These are phyloP conservation scores for Fraxinus baroniana DNA, from an alignment of 305 asterid genomes.

Conservation along the genomic window DNA sequence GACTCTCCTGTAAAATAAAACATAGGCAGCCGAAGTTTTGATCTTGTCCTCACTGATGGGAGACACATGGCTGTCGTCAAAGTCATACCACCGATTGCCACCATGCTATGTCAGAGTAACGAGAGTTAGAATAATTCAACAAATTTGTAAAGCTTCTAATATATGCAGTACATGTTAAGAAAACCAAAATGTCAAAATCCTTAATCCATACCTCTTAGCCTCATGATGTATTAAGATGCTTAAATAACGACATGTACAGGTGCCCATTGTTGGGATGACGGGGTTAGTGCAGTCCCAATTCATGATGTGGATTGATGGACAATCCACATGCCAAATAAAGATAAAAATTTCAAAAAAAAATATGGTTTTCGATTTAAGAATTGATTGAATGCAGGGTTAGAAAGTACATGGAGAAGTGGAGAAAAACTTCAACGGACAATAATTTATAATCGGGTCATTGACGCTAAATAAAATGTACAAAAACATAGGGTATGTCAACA, in stretches of 20 bases:
- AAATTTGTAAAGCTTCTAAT: background rate
- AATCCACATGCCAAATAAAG: background rate
- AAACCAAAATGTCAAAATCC: conserved; percentile 9
- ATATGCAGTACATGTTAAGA: background rate
- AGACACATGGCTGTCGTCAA: conserved; percentile 83
- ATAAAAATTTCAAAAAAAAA: background rate
- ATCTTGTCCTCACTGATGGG: conserved; percentile 78
- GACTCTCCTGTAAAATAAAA: conserved; percentile 78
- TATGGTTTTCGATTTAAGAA: background rate
- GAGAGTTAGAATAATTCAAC: conserved; percentile 13
- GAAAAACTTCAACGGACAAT: background rate
- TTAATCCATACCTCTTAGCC: background rate
- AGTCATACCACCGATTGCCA: conserved; percentile 82
- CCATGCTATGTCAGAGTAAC: conserved; percentile 60
- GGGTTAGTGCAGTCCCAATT: background rate
- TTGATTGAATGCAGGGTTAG: background rate
- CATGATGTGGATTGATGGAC: background rate
- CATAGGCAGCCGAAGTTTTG: conserved; percentile 90
- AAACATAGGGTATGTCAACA: background rate
- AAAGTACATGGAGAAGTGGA: background rate
- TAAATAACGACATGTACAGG: background rate
- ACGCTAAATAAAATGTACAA: background rate
- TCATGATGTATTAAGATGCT: background rate
- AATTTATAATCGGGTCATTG: background rate
- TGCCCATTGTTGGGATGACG: background rate